These are phyloP conservation scores for Colletotrichum abscissum DNA, from an alignment of 2,329 filamentous ascomycete genomes.

Conservation along the genomic window DNA sequence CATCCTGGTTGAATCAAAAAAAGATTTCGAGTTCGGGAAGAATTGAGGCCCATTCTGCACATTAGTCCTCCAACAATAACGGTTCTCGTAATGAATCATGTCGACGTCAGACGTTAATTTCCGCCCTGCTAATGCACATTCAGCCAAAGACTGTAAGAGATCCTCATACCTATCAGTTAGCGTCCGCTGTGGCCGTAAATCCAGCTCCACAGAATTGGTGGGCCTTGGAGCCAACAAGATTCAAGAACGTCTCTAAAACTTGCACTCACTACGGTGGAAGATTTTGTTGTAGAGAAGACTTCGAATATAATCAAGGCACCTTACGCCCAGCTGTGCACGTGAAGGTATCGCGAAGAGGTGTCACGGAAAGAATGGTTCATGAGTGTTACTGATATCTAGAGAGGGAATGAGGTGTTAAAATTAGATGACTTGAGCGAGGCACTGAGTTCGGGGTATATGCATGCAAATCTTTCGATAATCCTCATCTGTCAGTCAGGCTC, in stretches of 20 bases:
- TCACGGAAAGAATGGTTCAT: neutral
- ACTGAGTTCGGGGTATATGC: neutral
- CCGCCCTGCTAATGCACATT: too few species aligned
- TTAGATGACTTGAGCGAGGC: neutral
- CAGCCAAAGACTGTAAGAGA: too few species aligned
- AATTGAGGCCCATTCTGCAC: too few species aligned
- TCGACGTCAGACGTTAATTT: too few species aligned
- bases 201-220: conserved; percentile 46
- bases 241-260: conserved; percentile 68
- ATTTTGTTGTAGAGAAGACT: conserved; percentile 66
- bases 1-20: neutral
- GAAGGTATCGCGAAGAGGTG: neutral
- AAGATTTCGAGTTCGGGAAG: too few species aligned
- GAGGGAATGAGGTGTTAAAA: neutral
- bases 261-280: too few species aligned
- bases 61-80: too few species aligned
- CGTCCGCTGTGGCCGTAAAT: too few species aligned
- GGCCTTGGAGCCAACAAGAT: conserved; percentile 65
- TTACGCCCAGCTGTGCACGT: conserved; percentile 41
- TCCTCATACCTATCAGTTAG: too few species aligned
- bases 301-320: conserved; percentile 33
- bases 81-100: too few species aligned
- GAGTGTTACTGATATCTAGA: neutral
- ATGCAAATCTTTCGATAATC: neutral
- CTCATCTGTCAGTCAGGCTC: too few species aligned